Evolutionary conservation across 805 yeast genomes (phyloP).

Genomic region (Grigorovia yakushimaensis): DNA sequence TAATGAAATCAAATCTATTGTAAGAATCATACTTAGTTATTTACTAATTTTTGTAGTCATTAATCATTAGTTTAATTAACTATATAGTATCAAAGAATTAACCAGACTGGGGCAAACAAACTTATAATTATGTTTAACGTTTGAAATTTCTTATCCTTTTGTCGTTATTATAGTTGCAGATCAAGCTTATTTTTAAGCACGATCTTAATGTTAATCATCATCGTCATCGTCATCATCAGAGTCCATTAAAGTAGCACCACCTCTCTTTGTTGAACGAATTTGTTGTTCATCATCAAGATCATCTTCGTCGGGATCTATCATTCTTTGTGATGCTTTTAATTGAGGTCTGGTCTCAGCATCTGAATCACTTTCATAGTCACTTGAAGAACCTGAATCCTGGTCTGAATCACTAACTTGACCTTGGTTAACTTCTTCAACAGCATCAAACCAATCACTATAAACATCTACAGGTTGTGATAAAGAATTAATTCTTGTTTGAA

Average conservation of each 20-base stretch:
- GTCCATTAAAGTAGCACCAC: conserved; percentile 4
- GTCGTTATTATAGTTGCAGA: no score
- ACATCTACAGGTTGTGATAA: conserved; percentile 84
- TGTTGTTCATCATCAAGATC: conserved; percentile 14
- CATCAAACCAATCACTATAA: conserved; percentile 97
- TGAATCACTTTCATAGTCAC: conserved; percentile 31
- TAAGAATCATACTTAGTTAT: no score
- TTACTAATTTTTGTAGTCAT: no score
- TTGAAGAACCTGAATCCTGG: conserved; percentile 20
- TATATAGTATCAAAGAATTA: background rate
- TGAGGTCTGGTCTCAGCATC: conserved; percentile 20
- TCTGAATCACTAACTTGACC: conserved; percentile 30
- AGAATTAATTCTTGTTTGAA: conserved; percentile 77
- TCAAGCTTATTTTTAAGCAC: no score
- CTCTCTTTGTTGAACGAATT: background rate
- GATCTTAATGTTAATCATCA: conserved; percentile 7
- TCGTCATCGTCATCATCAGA: conserved; percentile 19
- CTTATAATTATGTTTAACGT: no score
- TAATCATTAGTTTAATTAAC: no score
- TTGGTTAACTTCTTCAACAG: conserved; percentile 59
- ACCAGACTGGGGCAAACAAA: no score
- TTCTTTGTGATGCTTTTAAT: conserved; percentile 1
- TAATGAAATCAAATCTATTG: no score
- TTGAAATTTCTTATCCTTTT: no score
- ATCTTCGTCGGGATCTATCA: conserved; percentile 7